These are phyloP conservation scores for Hericium erinaceus DNA, from an alignment of 768 basidiomycete genomes.

Conservation along the genomic window DNA sequence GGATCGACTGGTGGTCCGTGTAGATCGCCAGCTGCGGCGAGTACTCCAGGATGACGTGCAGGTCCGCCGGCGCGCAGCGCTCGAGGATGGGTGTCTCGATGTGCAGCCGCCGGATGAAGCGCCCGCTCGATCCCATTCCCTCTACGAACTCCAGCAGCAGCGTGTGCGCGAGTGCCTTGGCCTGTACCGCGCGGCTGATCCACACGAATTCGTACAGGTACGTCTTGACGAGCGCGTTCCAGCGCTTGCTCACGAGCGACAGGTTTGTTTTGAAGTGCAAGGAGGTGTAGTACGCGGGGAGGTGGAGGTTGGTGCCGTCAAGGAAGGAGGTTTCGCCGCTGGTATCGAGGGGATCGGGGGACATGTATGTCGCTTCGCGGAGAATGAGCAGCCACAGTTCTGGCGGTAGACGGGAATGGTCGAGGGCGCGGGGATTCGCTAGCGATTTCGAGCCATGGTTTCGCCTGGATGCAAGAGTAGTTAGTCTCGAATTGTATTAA, in stretches of 20 bases:
- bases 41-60: constrained; percentile 61
- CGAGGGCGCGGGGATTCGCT: constrained; percentile 1
- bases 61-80: constrained; percentile 54
- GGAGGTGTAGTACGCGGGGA: constrained; percentile 34
- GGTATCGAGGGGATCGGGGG: constrained; percentile 37
- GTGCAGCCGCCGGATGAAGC: constrained; percentile 53
- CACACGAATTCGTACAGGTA: constrained; percentile 63
- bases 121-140: constrained; percentile 25
- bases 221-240: constrained; percentile 44
- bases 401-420: constrained; percentile 32
- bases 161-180: constrained; percentile 35
- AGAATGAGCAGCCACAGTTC: constrained; percentile 64
- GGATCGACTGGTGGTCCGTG: constrained; percentile 55
- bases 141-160: constrained; percentile 34
- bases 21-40: constrained; percentile 51
- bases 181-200: constrained; percentile 48
- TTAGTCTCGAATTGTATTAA: no score
- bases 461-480: no score
- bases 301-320: constrained; percentile 29
- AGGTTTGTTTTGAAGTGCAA: constrained; percentile 44
- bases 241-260: constrained; percentile 45
- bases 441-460: neutral
- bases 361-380: constrained; percentile 41
- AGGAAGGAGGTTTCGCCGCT: constrained; percentile 51
- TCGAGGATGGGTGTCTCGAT: constrained; percentile 62